Evolutionary conservation across 148 eudicot genomes (phyloP).

Genomic region (Chenopodium album): DNA sequence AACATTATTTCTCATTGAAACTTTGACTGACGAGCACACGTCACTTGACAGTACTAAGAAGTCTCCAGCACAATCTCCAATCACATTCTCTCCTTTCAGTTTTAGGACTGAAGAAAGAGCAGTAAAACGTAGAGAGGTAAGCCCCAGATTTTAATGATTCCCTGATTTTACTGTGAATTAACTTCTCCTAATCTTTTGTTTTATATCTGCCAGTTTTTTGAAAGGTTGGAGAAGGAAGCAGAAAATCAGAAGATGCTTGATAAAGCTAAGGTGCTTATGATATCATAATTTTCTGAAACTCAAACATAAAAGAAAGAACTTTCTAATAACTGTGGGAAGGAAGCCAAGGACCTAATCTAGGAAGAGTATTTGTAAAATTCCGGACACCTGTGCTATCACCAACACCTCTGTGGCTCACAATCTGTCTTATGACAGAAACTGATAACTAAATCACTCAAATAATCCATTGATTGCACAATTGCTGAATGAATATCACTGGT

Average conservation of each 20-base stretch:
- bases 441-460: neutral
- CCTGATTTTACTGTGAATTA: neutral
- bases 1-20: conserved; percentile 3
- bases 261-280: conserved; percentile 52
- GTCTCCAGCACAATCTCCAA: conserved; percentile 43
- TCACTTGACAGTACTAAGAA: conserved; percentile 38
- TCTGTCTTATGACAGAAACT: neutral
- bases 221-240: conserved; percentile 56
- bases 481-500: neutral
- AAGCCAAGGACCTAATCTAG: neutral
- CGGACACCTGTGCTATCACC: neutral
- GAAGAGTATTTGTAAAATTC: neutral
- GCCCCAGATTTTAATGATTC: neutral
- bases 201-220: conserved; percentile 45
- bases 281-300: conserved; percentile 1
- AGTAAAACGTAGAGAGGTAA: conserved; percentile 72
- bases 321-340: neutral
- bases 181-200: neutral
- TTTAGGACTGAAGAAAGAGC: conserved; percentile 85
- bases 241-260: conserved; percentile 39
- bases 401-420: neutral
- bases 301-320: neutral
- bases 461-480: neutral
- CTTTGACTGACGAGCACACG: neutral
- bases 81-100: conserved; percentile 48